Evolutionary conservation across 495 filamentous ascomycete species (phyloP).

Genomic region (Glonium stellatum): DNA sequence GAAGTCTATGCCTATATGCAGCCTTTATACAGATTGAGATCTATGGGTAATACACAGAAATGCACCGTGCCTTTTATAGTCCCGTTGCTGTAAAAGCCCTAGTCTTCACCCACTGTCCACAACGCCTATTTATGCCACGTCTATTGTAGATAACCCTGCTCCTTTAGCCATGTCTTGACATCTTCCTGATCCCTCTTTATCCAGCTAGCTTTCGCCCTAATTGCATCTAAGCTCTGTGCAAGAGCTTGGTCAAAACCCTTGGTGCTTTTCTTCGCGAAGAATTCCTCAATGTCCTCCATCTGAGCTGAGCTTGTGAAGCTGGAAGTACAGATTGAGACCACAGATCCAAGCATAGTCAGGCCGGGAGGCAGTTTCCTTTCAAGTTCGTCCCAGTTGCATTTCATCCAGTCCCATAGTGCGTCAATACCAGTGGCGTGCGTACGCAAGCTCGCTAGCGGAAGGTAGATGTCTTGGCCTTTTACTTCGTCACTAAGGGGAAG

Average conservation of each 20-base stretch:
- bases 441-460: conserved; percentile 72
- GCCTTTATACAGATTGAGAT: too few relatives aligned
- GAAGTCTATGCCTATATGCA: too few relatives aligned
- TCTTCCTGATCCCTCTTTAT: conserved; percentile 54
- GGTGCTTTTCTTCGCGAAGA: conserved; percentile 74
- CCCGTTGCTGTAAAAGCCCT: too few relatives aligned
- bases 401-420: conserved; percentile 76
- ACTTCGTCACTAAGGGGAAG: conserved; percentile 75
- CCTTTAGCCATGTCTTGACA: conserved; percentile 54
- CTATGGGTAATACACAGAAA: too few relatives aligned
- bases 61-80: too few relatives aligned
- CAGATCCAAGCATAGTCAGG: conserved; percentile 73
- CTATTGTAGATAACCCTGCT: conserved; percentile 46
- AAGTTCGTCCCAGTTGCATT: conserved; percentile 76
- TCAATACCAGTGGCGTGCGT: conserved; percentile 71
- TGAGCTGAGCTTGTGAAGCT: conserved; percentile 74
- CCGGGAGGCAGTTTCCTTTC: conserved; percentile 73
- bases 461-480: conserved; percentile 93
- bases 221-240: conserved; percentile 54
- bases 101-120: too few relatives aligned
- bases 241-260: conserved; percentile 60
- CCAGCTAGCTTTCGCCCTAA: conserved; percentile 56
- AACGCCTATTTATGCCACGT: too few relatives aligned
- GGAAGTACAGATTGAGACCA: conserved; percentile 77
- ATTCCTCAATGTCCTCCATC: conserved; percentile 63